A percentile compares a stretch with the other conserved stretches of the same genome.
phyloP scores from a whole-genome alignment of 371 early-diverging fungal genomes.

The Mucor circinelloides region DNA sequence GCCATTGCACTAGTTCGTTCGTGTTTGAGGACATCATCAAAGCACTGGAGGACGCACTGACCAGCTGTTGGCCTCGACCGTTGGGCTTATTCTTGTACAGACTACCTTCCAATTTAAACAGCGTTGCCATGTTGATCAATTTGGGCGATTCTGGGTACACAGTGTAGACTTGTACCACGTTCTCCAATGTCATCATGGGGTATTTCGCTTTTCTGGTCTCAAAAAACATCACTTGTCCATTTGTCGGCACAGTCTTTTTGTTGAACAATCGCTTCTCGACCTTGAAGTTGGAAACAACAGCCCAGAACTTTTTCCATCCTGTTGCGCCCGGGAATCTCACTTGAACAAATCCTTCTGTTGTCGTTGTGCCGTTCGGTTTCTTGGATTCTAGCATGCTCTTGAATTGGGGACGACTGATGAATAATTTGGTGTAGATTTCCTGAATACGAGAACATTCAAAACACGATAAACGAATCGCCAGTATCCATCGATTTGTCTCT shows the following conservation, averaged over 20 bases:
- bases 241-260: slow-evolving; percentile 50
- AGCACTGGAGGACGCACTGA: slow-evolving; percentile 28
- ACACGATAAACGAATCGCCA: slow-evolving; percentile 65
- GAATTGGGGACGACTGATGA: slow-evolving; percentile 50
- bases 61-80: slow-evolving; percentile 19
- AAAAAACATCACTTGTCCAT: slow-evolving; percentile 62
- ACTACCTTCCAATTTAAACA: slow-evolving; percentile 50
- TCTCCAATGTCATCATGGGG: slow-evolving; percentile 58
- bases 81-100: slow-evolving; percentile 19
- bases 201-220: slow-evolving; percentile 60
- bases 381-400: background rate
- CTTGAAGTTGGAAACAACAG: slow-evolving; percentile 58
- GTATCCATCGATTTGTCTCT: slow-evolving; percentile 21
- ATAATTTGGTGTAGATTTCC: slow-evolving; percentile 71
- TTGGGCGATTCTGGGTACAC: slow-evolving; percentile 68
- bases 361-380: background rate
- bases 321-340: slow-evolving; percentile 66
- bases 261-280: slow-evolving; percentile 57
- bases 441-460: slow-evolving; percentile 76
- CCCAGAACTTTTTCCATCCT: slow-evolving; percentile 69
- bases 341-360: slow-evolving; percentile 49
- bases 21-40: slow-evolving; percentile 47
- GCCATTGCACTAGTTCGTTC: slow-evolving; percentile 49
- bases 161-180: slow-evolving; percentile 72
- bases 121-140: slow-evolving; percentile 39